Base-by-base conservation (phyloP, 306 rosid genomes). In the Dryas octopetala region DNA sequence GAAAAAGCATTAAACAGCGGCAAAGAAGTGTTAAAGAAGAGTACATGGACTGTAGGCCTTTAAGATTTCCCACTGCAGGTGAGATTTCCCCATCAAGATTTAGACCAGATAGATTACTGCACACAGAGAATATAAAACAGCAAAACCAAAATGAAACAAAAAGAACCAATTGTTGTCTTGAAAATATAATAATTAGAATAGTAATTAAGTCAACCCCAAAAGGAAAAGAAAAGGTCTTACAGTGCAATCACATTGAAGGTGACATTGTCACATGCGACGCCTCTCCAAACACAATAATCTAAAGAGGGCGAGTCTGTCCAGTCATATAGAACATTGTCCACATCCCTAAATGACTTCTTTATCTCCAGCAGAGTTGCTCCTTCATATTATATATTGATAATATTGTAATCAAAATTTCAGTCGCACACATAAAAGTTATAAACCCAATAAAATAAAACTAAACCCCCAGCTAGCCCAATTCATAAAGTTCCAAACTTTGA, bases 21-120 rank as follows among this genome's bases (percentile, higher is more conserved):
- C n/a, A 52, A 15, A 50, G 68, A 66, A 49, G 68, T 49, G 47
- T 72, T 1, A 5, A 3, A 80, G 58, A 57, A 40, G 51, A 14
- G 58, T 88, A 96, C 99, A 96, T 78, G 32, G 89, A 79, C 70
- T 86, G 85, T 81, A 92, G 88, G 84, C 86, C 77, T 76, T 89
- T 81, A n/a, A 96, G 97, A 23, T 64, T 81, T 32, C 99, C 99
- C 7, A 96, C 77, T 19, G 96, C 88, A 57, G 98, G 92, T 64
- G 99, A 92, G 74, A 96, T 88, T 86, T 96, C 98, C 1, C 99
- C 99, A 40, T 86, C 96, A 70, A 96, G 97, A 84, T 89, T 96
- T 51, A 92, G 80, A 26, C 96, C 88, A 0, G 99, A 89, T 47
- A 96, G 91, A 80, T 96, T 96, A 70, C 99, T 96, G 85, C 77